A percentile compares a stretch with the other conserved stretches of the same genome.
Conservation (phyloP, 1,284 basidiomycete species). For the Ganoderma resinaceum region DNA sequence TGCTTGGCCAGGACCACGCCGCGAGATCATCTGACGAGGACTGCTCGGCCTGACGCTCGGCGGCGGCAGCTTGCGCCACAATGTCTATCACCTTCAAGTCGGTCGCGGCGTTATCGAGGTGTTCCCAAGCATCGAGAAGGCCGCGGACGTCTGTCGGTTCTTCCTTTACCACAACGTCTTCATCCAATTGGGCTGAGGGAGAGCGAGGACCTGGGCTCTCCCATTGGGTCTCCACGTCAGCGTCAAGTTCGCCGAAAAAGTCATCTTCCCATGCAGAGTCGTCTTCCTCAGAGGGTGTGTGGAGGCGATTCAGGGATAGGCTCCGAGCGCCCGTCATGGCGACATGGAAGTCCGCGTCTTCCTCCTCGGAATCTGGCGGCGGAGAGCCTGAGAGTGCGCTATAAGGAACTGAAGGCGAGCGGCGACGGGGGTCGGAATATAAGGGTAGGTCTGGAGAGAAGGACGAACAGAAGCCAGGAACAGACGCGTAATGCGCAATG, state of each 20-base stretch:
- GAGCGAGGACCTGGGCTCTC: constrained; percentile 67
- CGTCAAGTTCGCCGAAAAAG: constrained; percentile 42
- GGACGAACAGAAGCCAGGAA: constrained; percentile 40
- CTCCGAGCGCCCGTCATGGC: constrained; percentile 51
- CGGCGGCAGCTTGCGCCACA: constrained; percentile 47
- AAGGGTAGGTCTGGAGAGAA: constrained; percentile 33
- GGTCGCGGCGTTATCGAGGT: constrained; percentile 44
- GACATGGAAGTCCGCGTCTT: constrained; percentile 45
- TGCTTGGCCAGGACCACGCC: constrained; percentile 50
- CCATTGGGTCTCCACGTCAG: constrained; percentile 58
- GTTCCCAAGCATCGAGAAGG: constrained; percentile 71
- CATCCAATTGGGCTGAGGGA: constrained; percentile 51
- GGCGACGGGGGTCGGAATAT: constrained; percentile 44
- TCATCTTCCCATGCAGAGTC: constrained; percentile 42
- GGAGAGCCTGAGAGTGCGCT: constrained; percentile 66
- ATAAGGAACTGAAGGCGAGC: constrained; percentile 60
- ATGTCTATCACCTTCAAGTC: constrained; percentile 47
- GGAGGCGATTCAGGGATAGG: constrained; percentile 35
- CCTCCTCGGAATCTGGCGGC: constrained; percentile 70
- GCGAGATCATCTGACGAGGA: constrained; percentile 43
- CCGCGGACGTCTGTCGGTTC: constrained; percentile 66
- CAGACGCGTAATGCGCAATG: not conserved
- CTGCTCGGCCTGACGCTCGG: constrained; percentile 33
- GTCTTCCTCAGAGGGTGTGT: constrained; percentile 30
- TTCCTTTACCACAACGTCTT: constrained; percentile 56